Evolutionary conservation across 1,284 basidiomycete species (phyloP).

Genomic region (Ceratobasidium sp.): DNA sequence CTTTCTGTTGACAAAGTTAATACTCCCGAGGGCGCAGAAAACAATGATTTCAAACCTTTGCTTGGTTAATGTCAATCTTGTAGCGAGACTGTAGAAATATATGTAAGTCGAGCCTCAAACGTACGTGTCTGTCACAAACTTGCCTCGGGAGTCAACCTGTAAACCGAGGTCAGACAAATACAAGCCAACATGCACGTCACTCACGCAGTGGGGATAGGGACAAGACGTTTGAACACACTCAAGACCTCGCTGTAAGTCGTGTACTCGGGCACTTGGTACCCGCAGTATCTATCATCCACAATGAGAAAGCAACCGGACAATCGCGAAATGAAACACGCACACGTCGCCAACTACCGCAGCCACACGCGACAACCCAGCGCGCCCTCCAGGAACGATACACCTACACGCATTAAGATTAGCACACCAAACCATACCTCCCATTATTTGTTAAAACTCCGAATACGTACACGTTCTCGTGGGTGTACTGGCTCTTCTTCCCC

Average conservation of each 20-base stretch:
- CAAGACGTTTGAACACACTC: conserved; percentile 86
- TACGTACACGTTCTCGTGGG: conserved; percentile 76
- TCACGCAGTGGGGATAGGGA: conserved; percentile 88
- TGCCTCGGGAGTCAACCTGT: conserved; percentile 39
- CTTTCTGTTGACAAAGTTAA: conserved; percentile 61
- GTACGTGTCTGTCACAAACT: too few relatives aligned
- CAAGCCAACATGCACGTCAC: conserved; percentile 50
- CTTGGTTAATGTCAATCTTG: conserved; percentile 73
- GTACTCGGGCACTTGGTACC: conserved; percentile 87
- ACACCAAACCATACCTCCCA: background rate
- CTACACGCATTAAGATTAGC: background rate
- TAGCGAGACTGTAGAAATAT: conserved; percentile 62
- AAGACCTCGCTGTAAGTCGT: conserved; percentile 69
- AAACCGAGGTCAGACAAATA: background rate
- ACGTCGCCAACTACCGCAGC: conserved; percentile 90
- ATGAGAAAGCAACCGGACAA: conserved; percentile 52
- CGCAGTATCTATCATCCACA: conserved; percentile 49
- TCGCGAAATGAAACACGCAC: conserved; percentile 59
- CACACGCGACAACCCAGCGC: conserved; percentile 88
- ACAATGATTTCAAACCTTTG: conserved; percentile 49
- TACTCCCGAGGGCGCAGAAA: background rate
- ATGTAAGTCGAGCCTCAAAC: background rate
- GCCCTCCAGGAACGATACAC: conserved; percentile 91
- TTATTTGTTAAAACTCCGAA: conserved; percentile 44
- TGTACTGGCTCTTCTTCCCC: conserved; percentile 84